Evolutionary conservation across 768 basidiomycete genomes (phyloP).

Genomic region (Russula virescens): DNA sequence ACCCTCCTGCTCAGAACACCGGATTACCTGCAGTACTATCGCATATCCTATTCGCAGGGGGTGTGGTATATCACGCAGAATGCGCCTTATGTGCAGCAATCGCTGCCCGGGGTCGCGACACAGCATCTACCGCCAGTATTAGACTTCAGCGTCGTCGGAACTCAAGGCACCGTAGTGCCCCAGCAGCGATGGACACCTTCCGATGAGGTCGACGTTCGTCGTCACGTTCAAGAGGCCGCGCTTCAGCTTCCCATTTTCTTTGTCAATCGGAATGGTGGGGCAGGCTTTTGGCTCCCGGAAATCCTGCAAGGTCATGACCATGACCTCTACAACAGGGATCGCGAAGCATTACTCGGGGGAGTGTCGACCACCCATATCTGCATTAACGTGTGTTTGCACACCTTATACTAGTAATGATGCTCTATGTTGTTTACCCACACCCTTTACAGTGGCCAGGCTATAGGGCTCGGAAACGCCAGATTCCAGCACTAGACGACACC

Average conservation of each 20-base stretch:
- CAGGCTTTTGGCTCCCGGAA: constrained; percentile 7
- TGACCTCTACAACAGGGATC: not conserved
- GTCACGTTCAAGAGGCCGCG: not conserved
- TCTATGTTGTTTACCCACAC: not conserved
- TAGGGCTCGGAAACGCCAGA: constrained; percentile 5
- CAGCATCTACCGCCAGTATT: not conserved
- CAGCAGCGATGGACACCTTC: constrained; percentile 13
- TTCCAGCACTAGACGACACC: constrained; percentile 5
- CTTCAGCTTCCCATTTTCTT: constrained; percentile 12
- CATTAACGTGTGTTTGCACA: constrained; percentile 2
- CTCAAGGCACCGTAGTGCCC: constrained; percentile 3
- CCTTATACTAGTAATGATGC: not conserved
- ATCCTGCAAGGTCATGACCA: constrained; percentile 9
- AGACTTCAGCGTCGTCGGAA: not conserved
- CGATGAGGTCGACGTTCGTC: constrained; percentile 8
- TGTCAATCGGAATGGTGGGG: not conserved
- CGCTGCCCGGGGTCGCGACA: not conserved
- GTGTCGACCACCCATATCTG: not conserved
- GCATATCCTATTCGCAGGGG: not conserved
- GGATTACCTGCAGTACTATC: not conserved
- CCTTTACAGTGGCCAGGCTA: constrained; percentile 11
- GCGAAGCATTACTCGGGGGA: not conserved
- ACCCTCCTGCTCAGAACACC: not conserved
- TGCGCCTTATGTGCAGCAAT: not conserved
- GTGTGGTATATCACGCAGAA: constrained; percentile 1